These are phyloP conservation scores for Metschnikowia santaceciliae DNA, from an alignment of 805 yeast genomes.

Conservation along the genomic window DNA sequence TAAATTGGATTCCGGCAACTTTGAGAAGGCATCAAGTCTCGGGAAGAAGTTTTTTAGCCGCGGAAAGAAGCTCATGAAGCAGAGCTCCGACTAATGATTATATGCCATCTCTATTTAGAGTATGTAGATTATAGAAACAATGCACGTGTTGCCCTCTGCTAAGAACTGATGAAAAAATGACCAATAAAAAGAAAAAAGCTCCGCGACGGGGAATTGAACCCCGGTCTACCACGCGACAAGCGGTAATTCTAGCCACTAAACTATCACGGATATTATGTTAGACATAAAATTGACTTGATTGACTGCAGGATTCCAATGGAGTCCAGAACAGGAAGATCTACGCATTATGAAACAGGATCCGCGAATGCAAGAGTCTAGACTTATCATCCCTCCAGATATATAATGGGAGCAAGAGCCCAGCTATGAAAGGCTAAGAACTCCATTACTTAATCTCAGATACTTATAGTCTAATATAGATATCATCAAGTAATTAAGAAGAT, in stretches of 20 bases:
- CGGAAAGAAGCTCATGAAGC: conserved; percentile 50
- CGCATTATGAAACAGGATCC: no score
- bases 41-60: conserved; percentile 54
- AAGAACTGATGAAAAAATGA: neutral
- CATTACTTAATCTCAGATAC: no score
- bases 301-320: no score
- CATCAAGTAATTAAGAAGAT: no score
- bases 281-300: no score
- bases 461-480: no score
- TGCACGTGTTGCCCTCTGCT: neutral
- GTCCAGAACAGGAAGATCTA: no score
- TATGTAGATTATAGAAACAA: neutral
- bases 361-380: no score
- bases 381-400: no score
- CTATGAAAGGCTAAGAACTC: no score
- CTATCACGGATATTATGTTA: conserved; percentile 3
- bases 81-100: conserved; percentile 12
- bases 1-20: conserved; percentile 38
- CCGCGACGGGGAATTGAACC: conserved; percentile 18
- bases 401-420: no score
- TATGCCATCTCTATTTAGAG: neutral
- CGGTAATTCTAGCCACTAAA: conserved; percentile 22
- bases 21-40: conserved; percentile 49
- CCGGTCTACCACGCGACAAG: conserved; percentile 24
- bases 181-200: neutral